These are phyloP conservation scores for Cylindrodendrum hubeiense DNA, from an alignment of 2,329 filamentous ascomycete genomes.

Conservation along the genomic window DNA sequence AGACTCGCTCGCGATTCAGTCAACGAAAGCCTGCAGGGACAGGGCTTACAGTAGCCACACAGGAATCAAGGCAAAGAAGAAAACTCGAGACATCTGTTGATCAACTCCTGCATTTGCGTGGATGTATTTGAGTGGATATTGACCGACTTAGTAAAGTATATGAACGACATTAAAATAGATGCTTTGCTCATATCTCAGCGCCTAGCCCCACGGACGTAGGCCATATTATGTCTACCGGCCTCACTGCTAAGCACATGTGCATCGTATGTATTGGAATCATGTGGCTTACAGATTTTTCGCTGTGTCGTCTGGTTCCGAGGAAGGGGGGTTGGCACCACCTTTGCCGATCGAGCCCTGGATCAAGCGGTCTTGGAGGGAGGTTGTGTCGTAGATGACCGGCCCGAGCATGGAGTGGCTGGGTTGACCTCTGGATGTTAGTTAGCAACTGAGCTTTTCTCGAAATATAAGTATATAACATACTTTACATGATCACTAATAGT, in stretches of 20 bases:
- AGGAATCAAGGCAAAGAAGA: too few relatives aligned
- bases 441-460: too few relatives aligned
- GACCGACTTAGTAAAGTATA: not conserved
- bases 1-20: too few relatives aligned
- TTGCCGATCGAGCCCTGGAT: conserved; percentile 1
- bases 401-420: conserved; percentile 5
- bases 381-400: conserved; percentile 19
- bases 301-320: not conserved
- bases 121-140: too few relatives aligned
- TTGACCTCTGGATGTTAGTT: too few relatives aligned
- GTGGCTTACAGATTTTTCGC: not conserved
- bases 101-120: too few relatives aligned
- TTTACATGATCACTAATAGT: not conserved
- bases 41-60: too few relatives aligned
- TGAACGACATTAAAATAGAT: not conserved
- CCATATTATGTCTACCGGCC: not conserved
- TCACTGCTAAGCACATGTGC: not conserved
- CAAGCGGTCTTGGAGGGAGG: conserved; percentile 15
- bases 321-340: not conserved
- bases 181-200: too few relatives aligned
- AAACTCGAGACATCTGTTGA: too few relatives aligned
- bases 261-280: not conserved
- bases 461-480: not conserved
- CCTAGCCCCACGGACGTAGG: not conserved
- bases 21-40: too few relatives aligned